Percentiles rank a stretch among this genome's conserved stretches.
These are phyloP conservation scores for Betula pendula DNA, from an alignment of 306 rosid genomes.

Conservation along the genomic window DNA sequence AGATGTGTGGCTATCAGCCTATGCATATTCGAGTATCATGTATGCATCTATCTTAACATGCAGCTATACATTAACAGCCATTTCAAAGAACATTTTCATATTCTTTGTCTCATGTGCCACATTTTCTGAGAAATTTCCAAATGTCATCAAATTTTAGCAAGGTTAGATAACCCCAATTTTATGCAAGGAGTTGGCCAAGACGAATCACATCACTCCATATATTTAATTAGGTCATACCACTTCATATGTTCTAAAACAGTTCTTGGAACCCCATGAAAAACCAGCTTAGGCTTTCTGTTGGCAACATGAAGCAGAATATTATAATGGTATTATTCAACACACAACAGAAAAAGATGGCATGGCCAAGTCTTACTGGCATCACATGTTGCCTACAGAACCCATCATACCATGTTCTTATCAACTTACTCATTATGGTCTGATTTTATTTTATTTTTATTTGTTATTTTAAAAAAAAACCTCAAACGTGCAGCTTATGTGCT, in stretches of 20 bases:
- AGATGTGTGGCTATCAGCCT: neutral
- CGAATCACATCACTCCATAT: neutral
- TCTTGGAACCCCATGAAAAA: neutral
- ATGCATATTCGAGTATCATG: neutral
- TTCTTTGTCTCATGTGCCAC: neutral
- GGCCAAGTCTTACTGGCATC: neutral
- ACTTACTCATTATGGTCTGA: neutral
- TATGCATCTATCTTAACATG: neutral
- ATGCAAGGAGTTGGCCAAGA: neutral
- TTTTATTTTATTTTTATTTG: no score
- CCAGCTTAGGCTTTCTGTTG: neutral
- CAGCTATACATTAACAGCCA: neutral
- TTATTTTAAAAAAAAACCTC: neutral
- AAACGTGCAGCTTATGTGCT: no score
- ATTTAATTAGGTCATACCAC: neutral
- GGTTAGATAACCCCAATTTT: neutral
- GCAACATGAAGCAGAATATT: neutral
- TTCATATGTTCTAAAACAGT: neutral
- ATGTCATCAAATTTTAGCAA: neutral
- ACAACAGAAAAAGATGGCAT: neutral
- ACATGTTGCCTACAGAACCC: neutral
- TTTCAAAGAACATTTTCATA: neutral
- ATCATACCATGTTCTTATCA: neutral
- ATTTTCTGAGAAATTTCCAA: neutral
- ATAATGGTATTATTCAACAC: neutral